phyloP scores from a whole-genome alignment of 768 basidiomycete species.

The Naganishia friedmannii region DNA sequence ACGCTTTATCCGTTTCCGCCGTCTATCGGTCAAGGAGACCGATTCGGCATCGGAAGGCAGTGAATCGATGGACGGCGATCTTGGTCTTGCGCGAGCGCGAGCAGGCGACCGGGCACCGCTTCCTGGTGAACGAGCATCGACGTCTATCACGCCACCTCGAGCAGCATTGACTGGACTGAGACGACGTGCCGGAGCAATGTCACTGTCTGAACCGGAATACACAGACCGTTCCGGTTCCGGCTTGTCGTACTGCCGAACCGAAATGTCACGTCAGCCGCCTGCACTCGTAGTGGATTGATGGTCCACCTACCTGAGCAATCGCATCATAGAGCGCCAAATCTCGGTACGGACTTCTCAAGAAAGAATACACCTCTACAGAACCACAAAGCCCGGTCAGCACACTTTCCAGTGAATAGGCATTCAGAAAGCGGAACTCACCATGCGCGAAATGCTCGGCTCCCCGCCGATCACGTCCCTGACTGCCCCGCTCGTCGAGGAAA shows the following conservation, averaged over 20 bases:
- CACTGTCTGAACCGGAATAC: conserved; percentile 13
- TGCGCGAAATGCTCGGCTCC: conserved; percentile 94
- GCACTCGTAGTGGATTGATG: neutral
- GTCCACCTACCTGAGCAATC: conserved; percentile 65
- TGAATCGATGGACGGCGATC: conserved; percentile 16
- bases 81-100: conserved; percentile 6
- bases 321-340: conserved; percentile 79
- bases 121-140: conserved; percentile 3
- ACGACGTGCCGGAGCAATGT: neutral
- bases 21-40: conserved; percentile 8
- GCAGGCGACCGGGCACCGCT: conserved; percentile 26
- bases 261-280: neutral
- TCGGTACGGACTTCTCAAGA: conserved; percentile 80
- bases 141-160: conserved; percentile 1
- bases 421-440: conserved; percentile 57
- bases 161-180: neutral
- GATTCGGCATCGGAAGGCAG: conserved; percentile 6
- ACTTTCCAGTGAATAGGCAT: neutral
- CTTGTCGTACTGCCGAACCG: conserved; percentile 30
- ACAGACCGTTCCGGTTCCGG: conserved; percentile 33
- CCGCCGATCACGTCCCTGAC: conserved; percentile 60
- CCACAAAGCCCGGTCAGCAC: neutral
- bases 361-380: conserved; percentile 77
- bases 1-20: conserved; percentile 17
- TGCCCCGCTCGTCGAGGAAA: conserved; percentile 71